Base-by-base conservation (phyloP, 441 rosid genomes). In the Daphne laureola region DNA sequence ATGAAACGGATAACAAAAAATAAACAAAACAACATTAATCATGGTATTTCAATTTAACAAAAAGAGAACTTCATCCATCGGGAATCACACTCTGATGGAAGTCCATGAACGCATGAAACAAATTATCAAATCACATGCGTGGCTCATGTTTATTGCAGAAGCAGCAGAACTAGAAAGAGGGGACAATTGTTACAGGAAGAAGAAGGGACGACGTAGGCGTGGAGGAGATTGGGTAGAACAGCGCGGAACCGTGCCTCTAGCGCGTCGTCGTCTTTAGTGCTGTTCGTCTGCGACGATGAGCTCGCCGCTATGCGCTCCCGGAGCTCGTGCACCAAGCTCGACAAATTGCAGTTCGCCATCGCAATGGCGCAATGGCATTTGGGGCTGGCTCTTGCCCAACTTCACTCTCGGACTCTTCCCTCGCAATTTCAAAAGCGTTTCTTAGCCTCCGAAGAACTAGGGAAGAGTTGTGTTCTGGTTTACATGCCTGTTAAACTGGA, bases 241-340 rank as follows among this genome's bases (percentile, higher is more conserved):
- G 85, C 80, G 13, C 94, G 93, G 57, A 94, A 86, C 59, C 89
- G 72, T 65, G 52, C 68, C 67, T 70, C 80, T 11, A 94, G 68
- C 45, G 87, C 87, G 61, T 65, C 90, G 62, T 85, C 95, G 49
- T 70, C 82, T 49, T 49, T 71, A 54, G 52, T 58, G 58, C 44
- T 58, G 67, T 43, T 46, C 8, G 81, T 56, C 15, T 86, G 75
- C 45, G 79, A 65, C 15, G 95, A 86, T 11, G 94, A 73, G n/a
- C 93, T 59, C 12, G 95, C 86, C 15, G 90, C 96, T 45, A 85
- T 78, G 43, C 86, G 90, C 49, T 87, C 96, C 12, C 96, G 96
- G 58, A 87, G 97, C 66, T 90, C 90, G 79, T 67, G 95, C 45
- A 90, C 82, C 54, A 90, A 71, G 78, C 97, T 87, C 25, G 91